These are phyloP conservation scores for Chlorophyllum brunneum DNA, from an alignment of 768 basidiomycete species.

Conservation along the genomic window DNA sequence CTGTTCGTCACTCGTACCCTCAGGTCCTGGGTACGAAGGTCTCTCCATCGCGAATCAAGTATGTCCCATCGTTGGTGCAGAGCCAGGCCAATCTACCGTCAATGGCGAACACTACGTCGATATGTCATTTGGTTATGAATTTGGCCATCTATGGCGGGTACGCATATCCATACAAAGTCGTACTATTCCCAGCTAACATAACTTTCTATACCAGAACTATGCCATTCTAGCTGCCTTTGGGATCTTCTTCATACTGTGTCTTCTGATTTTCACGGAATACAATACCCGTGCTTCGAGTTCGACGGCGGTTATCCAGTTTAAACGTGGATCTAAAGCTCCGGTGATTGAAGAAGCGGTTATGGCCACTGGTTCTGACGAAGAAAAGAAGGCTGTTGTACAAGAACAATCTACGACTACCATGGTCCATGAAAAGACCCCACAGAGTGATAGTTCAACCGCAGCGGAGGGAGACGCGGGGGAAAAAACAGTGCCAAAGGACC, in stretches of 20 bases:
- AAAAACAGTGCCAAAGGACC: slow-evolving; percentile 33
- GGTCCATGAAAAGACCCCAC: neutral
- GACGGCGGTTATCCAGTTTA: slow-evolving; percentile 55
- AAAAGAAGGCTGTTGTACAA: slow-evolving; percentile 20
- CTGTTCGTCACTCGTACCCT: slow-evolving; percentile 58
- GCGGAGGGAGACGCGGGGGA: slow-evolving; percentile 21
- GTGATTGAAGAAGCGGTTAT: slow-evolving; percentile 27
- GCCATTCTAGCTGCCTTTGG: slow-evolving; percentile 72
- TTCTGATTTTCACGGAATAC: slow-evolving; percentile 58
- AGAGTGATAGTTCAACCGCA: neutral
- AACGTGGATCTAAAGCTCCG: slow-evolving; percentile 44
- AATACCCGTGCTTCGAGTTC: slow-evolving; percentile 36
- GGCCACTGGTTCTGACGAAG: slow-evolving; percentile 27
- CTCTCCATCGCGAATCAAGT: slow-evolving; percentile 63
- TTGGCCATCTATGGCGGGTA: slow-evolving; percentile 40
- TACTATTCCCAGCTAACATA: neutral
- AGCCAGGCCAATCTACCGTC: slow-evolving; percentile 57
- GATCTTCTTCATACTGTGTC: slow-evolving; percentile 49
- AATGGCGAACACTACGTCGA: slow-evolving; percentile 50
- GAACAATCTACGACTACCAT: neutral
- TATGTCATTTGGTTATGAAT: slow-evolving; percentile 46
- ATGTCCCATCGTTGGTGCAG: slow-evolving; percentile 67
- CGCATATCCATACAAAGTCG: slow-evolving; percentile 14
- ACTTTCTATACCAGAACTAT: slow-evolving; percentile 41
- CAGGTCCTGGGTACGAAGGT: slow-evolving; percentile 57